A percentile compares a stretch with the other conserved stretches of the same genome.
Evolutionary conservation across 108 stramenopile species (phyloP).

Genomic region (Cyclotella choctawhatcheeana): DNA sequence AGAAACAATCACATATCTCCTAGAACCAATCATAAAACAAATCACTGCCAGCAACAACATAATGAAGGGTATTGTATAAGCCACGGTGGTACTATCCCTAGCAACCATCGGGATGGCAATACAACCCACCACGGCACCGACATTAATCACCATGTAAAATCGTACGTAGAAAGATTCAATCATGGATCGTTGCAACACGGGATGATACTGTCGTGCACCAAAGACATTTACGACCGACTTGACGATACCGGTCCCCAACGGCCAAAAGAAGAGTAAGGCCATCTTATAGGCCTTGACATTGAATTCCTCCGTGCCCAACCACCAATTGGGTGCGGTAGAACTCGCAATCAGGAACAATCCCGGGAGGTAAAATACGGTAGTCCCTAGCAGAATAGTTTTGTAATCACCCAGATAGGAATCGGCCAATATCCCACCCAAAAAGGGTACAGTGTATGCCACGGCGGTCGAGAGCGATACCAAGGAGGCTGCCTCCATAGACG

Average conservation of each 20-base stretch:
- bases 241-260: constrained; percentile 55
- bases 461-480: constrained; percentile 45
- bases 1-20: constrained; percentile 41
- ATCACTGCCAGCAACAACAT: constrained; percentile 38
- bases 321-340: constrained; percentile 40
- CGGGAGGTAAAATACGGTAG: constrained; percentile 42
- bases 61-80: constrained; percentile 51
- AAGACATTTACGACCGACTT: constrained; percentile 56
- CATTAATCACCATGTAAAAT: constrained; percentile 63
- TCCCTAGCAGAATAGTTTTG: constrained; percentile 46
- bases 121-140: constrained; percentile 53
- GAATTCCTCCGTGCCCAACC: constrained; percentile 33
- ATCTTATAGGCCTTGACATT: constrained; percentile 43
- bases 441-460: constrained; percentile 56
- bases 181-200: constrained; percentile 45
- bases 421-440: constrained; percentile 49
- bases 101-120: constrained; percentile 46
- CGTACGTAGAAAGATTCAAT: constrained; percentile 50
- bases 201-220: constrained; percentile 59
- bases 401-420: constrained; percentile 54
- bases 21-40: constrained; percentile 36
- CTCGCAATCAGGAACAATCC: constrained; percentile 54
- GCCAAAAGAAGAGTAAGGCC: constrained; percentile 46
- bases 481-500: constrained; percentile 40
- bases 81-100: constrained; percentile 41